Percentiles rank a stretch among this genome's conserved stretches.
phyloP scores from a whole-genome alignment of 2,329 filamentous ascomycete species.

The Monascus ruber region DNA sequence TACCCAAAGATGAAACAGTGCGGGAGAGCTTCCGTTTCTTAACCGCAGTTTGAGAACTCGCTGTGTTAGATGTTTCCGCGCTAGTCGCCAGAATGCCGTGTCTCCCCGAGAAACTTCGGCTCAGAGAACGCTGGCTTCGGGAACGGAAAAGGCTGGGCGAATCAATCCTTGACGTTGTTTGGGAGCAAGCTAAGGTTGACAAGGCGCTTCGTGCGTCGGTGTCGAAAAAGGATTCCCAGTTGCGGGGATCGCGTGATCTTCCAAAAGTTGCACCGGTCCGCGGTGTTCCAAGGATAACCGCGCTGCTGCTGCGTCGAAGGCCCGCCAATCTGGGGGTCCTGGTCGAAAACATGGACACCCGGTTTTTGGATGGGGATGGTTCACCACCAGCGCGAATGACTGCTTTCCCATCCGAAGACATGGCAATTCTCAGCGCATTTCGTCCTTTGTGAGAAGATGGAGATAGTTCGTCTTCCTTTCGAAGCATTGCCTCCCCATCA shows the following conservation, averaged over 20 bases:
- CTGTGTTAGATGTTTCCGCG: constrained; percentile 37
- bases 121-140: constrained; percentile 45
- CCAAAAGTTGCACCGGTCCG: constrained; percentile 51
- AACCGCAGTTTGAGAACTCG: constrained; percentile 32
- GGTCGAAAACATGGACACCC: constrained; percentile 37
- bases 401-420: constrained; percentile 84
- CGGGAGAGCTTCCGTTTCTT: constrained; percentile 56
- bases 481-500: constrained; percentile 28
- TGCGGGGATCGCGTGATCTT: constrained; percentile 74
- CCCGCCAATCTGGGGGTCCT: constrained; percentile 40
- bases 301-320: constrained; percentile 61
- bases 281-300: constrained; percentile 48
- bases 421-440: constrained; percentile 59
- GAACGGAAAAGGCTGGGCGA: constrained; percentile 73
- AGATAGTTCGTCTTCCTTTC: constrained; percentile 27
- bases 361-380: constrained; percentile 52
- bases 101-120: constrained; percentile 45
- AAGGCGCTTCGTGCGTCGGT: constrained; percentile 67
- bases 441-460: constrained; percentile 30
- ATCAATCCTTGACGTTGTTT: constrained; percentile 51
- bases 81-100: constrained; percentile 27
- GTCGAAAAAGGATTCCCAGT: constrained; percentile 86
- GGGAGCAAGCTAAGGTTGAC: constrained; percentile 68
- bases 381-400: constrained; percentile 62
- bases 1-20: constrained; percentile 50